Conservation (phyloP, 1,284 basidiomycete species). For the Ganoderma lingzhi region DNA sequence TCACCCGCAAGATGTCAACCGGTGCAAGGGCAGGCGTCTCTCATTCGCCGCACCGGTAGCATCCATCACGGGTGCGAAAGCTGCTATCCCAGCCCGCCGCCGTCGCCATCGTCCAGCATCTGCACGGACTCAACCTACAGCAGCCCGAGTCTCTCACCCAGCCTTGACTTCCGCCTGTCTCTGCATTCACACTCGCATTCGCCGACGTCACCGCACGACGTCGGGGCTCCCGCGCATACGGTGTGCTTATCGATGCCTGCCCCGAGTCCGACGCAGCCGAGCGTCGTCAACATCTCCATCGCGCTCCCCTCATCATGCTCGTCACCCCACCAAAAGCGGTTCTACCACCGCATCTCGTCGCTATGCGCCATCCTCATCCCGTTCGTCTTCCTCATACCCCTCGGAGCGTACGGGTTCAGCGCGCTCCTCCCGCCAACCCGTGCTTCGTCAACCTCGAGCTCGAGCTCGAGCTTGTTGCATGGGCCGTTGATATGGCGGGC, state of each 20-base stretch:
- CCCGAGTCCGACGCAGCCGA: background rate
- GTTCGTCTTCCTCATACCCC: background rate
- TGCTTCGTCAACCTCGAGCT: background rate
- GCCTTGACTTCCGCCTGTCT: background rate
- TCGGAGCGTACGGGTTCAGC: background rate
- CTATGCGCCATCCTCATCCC: background rate
- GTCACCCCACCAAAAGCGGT: background rate
- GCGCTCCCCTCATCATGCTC: background rate
- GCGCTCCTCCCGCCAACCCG: background rate
- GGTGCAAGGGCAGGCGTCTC: background rate
- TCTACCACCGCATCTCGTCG: background rate
- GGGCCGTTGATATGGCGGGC: conserved; percentile 1
- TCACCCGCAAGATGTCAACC: background rate
- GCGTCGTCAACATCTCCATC: conserved; percentile 10
- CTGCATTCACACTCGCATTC: background rate
- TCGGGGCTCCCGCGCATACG: background rate
- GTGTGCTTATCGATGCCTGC: background rate
- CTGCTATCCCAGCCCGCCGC: background rate
- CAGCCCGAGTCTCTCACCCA: background rate
- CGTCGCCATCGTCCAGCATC: background rate
- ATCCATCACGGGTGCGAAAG: background rate
- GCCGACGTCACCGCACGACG: background rate
- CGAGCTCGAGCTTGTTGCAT: background rate
- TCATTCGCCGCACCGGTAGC: background rate
- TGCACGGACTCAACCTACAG: background rate